phyloP scores from a whole-genome alignment of 257 asterid genomes.

The Apocynum venetum region DNA sequence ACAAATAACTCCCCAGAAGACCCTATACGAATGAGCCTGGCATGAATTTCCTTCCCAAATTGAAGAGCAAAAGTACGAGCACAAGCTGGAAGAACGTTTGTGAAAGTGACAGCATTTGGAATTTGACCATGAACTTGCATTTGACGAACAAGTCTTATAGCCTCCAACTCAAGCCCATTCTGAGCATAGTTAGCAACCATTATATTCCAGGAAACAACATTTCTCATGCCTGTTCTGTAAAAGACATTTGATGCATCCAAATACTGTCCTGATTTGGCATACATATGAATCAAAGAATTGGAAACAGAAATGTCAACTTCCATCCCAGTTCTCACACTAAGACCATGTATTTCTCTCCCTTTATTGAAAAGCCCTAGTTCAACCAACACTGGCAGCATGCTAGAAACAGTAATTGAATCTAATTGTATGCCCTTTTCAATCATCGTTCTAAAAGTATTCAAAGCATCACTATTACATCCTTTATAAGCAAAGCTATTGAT shows the following conservation, averaged over 20 bases:
- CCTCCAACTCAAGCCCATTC: slow-evolving; percentile 47
- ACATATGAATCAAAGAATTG: slow-evolving; percentile 67
- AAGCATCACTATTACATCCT: slow-evolving; percentile 36
- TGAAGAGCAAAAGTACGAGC: slow-evolving; percentile 42
- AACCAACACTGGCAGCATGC: slow-evolving; percentile 53
- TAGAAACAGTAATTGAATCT: slow-evolving; percentile 52
- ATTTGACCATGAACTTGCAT: slow-evolving; percentile 53
- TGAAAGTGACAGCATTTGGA: slow-evolving; percentile 52
- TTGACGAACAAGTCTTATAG: slow-evolving; percentile 41
- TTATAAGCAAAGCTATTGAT: slow-evolving; percentile 39
- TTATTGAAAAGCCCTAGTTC: slow-evolving; percentile 37
- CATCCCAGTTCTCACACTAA: slow-evolving; percentile 44
- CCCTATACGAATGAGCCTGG: slow-evolving; percentile 42
- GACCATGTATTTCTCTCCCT: slow-evolving; percentile 67
- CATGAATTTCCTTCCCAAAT: slow-evolving; percentile 64
- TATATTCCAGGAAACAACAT: slow-evolving; percentile 70
- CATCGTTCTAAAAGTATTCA: slow-evolving; percentile 52
- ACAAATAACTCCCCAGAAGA: slow-evolving; percentile 44
- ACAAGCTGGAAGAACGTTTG: slow-evolving; percentile 72
- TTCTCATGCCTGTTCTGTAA: slow-evolving; percentile 28
- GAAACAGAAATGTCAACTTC: slow-evolving; percentile 61
- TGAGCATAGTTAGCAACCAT: slow-evolving; percentile 67
- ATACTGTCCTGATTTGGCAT: slow-evolving; percentile 49
- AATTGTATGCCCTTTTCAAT: slow-evolving; percentile 26
- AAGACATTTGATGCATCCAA: slow-evolving; percentile 48